These are phyloP conservation scores for Hygrophila difformis DNA, from an alignment of 257 asterid genomes.

Conservation along the genomic window DNA sequence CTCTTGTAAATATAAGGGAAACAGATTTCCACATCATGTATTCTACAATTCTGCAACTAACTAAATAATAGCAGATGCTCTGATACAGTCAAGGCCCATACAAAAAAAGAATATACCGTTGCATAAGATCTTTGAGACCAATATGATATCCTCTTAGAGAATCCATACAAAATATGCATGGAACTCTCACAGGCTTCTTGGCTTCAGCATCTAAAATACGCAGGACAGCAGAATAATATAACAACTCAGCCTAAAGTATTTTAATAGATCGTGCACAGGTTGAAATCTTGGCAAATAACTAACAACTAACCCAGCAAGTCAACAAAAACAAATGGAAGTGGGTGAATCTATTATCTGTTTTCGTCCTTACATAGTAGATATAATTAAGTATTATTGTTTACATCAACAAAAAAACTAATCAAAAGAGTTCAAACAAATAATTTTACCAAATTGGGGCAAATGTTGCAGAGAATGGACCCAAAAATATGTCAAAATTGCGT, in stretches of 20 bases:
- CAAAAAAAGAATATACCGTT: slow-evolving; percentile 25
- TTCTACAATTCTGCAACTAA: slow-evolving; percentile 5
- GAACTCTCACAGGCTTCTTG: slow-evolving; percentile 33
- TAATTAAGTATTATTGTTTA: no score
- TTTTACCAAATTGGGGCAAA: no score
- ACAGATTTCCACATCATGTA: slow-evolving; percentile 1
- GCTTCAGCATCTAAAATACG: slow-evolving; percentile 37
- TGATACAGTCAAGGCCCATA: not conserved
- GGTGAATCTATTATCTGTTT: no score
- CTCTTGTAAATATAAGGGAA: slow-evolving; percentile 1
- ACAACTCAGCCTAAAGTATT: not conserved
- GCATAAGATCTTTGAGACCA: slow-evolving; percentile 51
- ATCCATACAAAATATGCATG: slow-evolving; percentile 60
- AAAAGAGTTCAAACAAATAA: no score
- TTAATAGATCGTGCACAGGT: slow-evolving; percentile 11
- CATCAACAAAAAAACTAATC: no score
- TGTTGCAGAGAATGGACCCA: no score
- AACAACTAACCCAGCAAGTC: no score
- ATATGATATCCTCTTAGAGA: slow-evolving; percentile 43
- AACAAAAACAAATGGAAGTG: no score
- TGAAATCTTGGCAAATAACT: no score
- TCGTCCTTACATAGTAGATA: no score
- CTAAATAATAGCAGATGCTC: slow-evolving; percentile 6
- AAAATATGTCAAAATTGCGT: no score
- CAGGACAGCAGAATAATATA: slow-evolving; percentile 9